Conservation (phyloP, 225 moss, liverwort and hornwort genomes). For the Pleurozium schreberi region DNA sequence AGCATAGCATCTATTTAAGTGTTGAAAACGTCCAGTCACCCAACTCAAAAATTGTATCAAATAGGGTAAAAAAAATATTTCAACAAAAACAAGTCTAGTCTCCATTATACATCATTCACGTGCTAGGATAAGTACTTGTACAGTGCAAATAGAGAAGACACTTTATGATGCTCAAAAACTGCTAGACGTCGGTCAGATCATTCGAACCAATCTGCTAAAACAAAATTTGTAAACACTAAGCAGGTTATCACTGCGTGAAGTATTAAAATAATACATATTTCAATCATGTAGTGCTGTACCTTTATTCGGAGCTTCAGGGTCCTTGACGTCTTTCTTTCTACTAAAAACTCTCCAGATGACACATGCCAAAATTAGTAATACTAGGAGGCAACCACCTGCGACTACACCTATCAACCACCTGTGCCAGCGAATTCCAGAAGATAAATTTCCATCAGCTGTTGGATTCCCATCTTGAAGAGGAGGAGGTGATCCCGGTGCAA, state of each 20-base stretch:
- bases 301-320: slow-evolving; percentile 53
- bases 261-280: neutral
- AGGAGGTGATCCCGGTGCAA: slow-evolving; percentile 13
- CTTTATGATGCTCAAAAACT: neutral
- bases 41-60: neutral
- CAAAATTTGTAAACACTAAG: neutral
- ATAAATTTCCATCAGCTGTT: slow-evolving; percentile 5
- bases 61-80: neutral
- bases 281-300: slow-evolving; percentile 15
- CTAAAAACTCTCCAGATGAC: slow-evolving; percentile 43
- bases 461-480: slow-evolving; percentile 23
- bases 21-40: neutral
- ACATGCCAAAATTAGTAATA: slow-evolving; percentile 40
- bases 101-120: neutral
- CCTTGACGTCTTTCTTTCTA: slow-evolving; percentile 23
- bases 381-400: slow-evolving; percentile 40
- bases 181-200: neutral
- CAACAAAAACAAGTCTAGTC: neutral
- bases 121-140: neutral
- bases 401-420: slow-evolving; percentile 64
- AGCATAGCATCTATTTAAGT: neutral
- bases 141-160: neutral
- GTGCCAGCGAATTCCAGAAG: slow-evolving; percentile 32
- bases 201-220: neutral
- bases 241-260: neutral